Evolutionary conservation across 345 rosid genomes (phyloP), one percentile per base, ranked within the genome.

Genomic region (Cochlearia excelsa): DNA sequence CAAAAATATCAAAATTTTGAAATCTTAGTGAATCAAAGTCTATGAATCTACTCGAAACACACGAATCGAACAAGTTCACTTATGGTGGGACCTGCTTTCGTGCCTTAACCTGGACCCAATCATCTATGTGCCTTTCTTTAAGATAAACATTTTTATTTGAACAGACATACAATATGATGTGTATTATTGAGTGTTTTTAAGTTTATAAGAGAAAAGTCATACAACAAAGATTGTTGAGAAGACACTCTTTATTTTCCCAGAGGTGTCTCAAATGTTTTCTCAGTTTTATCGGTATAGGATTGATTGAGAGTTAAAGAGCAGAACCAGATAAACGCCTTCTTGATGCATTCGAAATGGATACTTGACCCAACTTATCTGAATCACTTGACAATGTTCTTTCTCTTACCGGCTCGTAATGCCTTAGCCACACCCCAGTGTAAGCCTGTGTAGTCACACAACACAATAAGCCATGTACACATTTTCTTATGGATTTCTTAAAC

Each of bases 281-380:
- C 16, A n/a, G 46, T 30, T 42, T 68, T 59, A 68, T 52, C 59
- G 5, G 44, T 42, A 45, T 38, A 30, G 30, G 29, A 9, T 37
- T 23, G 46, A 35, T 6, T 10, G 40, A 44, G 41, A 43, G 5
- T 64, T 79, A 86, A 29, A 76, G 59, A 16, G 84, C 70, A 26
- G 81, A 76, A 11, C 96, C 98, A 61, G 98, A 71, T n/a, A 88
- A 78, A 52, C 98, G 80, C 43, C 98, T 80, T 74, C 81, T 82
- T 0, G 93, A 76, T 31, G 98, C 93, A 80, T 91, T 91, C n/a
- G 96, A 91, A 53, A 81, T 49, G 4, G 96, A 77, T 6, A 91
- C 80, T 57, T 83, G 87, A 27, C 85, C 82, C 3, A 79, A 75
- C 78, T 59, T 77, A 69, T 86, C 96, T 0, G 45, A 68, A 4